Conservation (phyloP, 129 eudicot species). For the Artemisia annua region DNA sequence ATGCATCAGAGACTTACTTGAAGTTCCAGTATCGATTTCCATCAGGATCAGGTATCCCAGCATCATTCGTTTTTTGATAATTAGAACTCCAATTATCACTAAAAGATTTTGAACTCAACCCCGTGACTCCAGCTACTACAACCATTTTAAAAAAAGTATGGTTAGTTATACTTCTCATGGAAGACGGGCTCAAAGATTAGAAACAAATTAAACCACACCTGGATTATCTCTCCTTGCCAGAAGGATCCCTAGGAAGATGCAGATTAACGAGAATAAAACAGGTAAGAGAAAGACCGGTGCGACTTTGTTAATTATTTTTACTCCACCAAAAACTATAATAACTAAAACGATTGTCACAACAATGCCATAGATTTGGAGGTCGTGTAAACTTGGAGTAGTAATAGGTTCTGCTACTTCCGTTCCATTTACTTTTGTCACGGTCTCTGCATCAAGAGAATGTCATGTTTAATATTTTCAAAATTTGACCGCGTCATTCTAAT, state of each 20-base stretch:
- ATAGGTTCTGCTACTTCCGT: conserved; percentile 48
- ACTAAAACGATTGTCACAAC: conserved; percentile 70
- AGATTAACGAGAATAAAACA: conserved; percentile 63
- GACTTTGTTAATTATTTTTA: conserved; percentile 79
- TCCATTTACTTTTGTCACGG: conserved; percentile 56
- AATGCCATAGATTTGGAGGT: conserved; percentile 79
- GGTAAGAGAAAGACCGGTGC: conserved; percentile 90
- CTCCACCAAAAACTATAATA: conserved; percentile 86
- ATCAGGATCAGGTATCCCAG: conserved; percentile 78
- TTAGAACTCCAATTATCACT: conserved; percentile 62
- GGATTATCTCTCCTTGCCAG: conserved; percentile 56
- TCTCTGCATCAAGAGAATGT: conserved; percentile 41
- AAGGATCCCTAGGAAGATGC: conserved; percentile 69
- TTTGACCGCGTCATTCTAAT: background rate
- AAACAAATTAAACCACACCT: conserved; percentile 7
- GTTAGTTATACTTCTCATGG: background rate
- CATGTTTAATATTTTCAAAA: background rate
- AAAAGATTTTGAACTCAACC: conserved; percentile 69
- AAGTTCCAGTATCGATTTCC: conserved; percentile 72
- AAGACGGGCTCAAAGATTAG: background rate
- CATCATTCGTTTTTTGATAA: conserved; percentile 64
- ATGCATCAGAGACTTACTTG: conserved; percentile 45
- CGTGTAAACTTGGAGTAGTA: conserved; percentile 71
- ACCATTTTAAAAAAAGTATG: background rate
- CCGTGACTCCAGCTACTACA: conserved; percentile 60